Conservation (phyloP, 306 rosid species). For the Dryas drummondii region DNA sequence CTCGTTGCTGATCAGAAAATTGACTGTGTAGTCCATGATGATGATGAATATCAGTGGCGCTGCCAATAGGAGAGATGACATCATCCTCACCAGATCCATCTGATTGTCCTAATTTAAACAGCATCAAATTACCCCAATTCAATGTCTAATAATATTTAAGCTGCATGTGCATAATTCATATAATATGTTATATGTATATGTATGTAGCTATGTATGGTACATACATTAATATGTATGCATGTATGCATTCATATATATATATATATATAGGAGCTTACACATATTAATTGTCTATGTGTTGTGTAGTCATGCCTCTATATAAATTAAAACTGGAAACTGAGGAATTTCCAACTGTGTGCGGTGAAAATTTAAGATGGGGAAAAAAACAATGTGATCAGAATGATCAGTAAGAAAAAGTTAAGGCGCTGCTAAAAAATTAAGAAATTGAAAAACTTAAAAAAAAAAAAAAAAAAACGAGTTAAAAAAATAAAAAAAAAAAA, state of each 20-base stretch:
- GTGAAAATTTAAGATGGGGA: neutral
- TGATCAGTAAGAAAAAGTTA: neutral
- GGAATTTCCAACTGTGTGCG: neutral
- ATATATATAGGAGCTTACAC: no score
- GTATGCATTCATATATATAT: no score
- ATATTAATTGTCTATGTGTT: no score
- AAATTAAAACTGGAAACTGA: neutral
- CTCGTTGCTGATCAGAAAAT: constrained; percentile 48
- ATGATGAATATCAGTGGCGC: constrained; percentile 16
- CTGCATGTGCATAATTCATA: no score
- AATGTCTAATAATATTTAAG: neutral
- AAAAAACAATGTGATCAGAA: neutral
- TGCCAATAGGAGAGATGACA: constrained; percentile 45
- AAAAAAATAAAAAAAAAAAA: neutral
- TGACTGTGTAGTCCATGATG: constrained; percentile 29
- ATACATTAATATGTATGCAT: no score
- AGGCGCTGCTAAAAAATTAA: neutral
- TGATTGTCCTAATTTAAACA: constrained; percentile 52
- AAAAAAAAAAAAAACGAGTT: neutral
- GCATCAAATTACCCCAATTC: neutral
- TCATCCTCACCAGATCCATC: constrained; percentile 96
- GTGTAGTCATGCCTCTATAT: no score
- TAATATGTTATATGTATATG: neutral
- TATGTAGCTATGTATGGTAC: constrained; percentile 3
- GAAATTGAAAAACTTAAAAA: no score